These are phyloP conservation scores for Wickerhamiella hasegawae DNA, from an alignment of 805 yeast genomes.

Conservation along the genomic window DNA sequence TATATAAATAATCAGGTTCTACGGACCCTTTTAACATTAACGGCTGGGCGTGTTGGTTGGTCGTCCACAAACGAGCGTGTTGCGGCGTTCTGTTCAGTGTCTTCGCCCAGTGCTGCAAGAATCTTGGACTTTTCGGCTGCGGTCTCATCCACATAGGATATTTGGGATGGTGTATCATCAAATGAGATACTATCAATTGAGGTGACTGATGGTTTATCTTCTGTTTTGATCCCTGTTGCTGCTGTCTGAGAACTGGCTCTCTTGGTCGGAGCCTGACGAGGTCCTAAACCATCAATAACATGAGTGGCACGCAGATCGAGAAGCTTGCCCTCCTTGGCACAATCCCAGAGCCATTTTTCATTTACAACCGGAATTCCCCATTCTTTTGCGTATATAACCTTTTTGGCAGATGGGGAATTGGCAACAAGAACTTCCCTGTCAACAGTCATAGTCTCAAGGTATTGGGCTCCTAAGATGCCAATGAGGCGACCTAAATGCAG, in stretches of 20 bases:
- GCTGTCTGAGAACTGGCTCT: too few species aligned
- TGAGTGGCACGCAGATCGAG: background rate
- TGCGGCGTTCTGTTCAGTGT: conserved; percentile 1
- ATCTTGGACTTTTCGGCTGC: conserved; percentile 8
- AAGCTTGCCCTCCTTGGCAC: conserved; percentile 12
- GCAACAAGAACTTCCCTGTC: conserved; percentile 39
- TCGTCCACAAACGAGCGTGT: too few species aligned
- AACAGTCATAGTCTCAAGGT: conserved; percentile 32
- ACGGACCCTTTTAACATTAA: background rate
- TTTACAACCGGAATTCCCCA: conserved; percentile 26
- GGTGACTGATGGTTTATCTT: too few species aligned
- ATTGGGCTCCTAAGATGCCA: conserved; percentile 34
- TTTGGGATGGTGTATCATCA: background rate
- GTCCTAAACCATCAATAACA: conserved; percentile 3
- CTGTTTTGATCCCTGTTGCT: too few species aligned
- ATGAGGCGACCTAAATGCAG: conserved; percentile 55
- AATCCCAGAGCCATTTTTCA: conserved; percentile 24
- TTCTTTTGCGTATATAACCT: conserved; percentile 19
- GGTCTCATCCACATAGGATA: background rate
- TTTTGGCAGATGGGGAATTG: conserved; percentile 13
- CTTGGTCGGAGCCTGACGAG: background rate
- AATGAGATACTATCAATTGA: too few species aligned
- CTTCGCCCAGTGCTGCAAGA: conserved; percentile 13
- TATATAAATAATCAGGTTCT: too few species aligned
- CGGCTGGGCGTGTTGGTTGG: background rate